Evolutionary conservation across 192 early-diverging fungal species (phyloP), one percentile per base, ranked within the genome.

Genomic region (Jimgerdemannia flammicorona): DNA sequence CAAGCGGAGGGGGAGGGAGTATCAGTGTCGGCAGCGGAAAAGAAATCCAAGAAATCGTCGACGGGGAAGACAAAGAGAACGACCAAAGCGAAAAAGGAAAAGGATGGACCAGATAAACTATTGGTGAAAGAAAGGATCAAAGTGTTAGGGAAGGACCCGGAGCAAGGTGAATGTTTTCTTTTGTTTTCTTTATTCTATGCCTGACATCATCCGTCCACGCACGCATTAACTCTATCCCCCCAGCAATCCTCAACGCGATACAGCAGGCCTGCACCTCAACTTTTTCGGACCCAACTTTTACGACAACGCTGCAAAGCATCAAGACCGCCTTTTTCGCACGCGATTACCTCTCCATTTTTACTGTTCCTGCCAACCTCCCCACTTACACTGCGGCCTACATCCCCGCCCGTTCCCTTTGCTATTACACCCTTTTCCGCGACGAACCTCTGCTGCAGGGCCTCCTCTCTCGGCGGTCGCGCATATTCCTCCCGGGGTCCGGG

Each of bases 331-430:
- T 98, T 74, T 90, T 88, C 44, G 83, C 87, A 20, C 89, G 97
- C 73, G 90, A 97, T 75, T 98, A 92, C 80, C 83, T 88, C 67
- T 88, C 86, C 2, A 94, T 98, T 40, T 98, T 98, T 78, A 89
- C 87, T 10, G 86, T 92, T 64, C 85, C 90, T 4, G 74, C 69
- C 39, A 92, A 94, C 64, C 78, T 97, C 7, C 87, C 92, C 4
- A 90, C 94, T 0, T 98, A 98, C 74, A 89, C 92, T n/a, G 92
- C 95, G 6, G 89, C 91, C 49, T 98, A 98, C 82, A 89, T 92
- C 40, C 92, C 95, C 2, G 89, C 91, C 4, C 90, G 97, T 19
- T 90, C 96, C 3, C 76, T 98, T 19, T 95, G 94, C 77, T 98
- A 97, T 79, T 91, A 87, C 67, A 85, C 92, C 69, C 76, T 96